Conservation (phyloP, 176 grass and related monocot genomes). For the Carex scoparia region DNA sequence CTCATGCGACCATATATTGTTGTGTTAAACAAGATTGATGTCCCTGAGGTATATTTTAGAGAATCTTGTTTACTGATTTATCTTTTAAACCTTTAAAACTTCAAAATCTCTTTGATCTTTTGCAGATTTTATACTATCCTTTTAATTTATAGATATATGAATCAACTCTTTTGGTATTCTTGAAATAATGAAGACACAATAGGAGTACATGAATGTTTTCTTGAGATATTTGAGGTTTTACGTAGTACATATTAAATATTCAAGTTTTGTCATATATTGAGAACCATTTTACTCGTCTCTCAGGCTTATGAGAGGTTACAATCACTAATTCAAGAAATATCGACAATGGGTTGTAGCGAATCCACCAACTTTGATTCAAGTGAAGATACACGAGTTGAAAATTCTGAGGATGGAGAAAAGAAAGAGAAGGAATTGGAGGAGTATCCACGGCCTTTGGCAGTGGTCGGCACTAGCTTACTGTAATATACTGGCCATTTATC, state of each 20-base stretch:
- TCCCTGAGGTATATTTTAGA: slow-evolving; percentile 54
- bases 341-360: slow-evolving; percentile 61
- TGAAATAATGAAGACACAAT: neutral
- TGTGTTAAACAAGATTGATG: slow-evolving; percentile 95
- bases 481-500: slow-evolving; percentile 31
- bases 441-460: slow-evolving; percentile 83
- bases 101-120: neutral
- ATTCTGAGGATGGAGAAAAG: slow-evolving; percentile 24
- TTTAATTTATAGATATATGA: neutral
- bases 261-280: neutral
- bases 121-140: neutral
- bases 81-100: neutral
- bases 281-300: neutral
- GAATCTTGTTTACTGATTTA: neutral
- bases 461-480: slow-evolving; percentile 68
- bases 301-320: slow-evolving; percentile 69
- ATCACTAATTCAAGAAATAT: slow-evolving; percentile 62
- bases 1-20: slow-evolving; percentile 81
- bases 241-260: neutral
- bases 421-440: slow-evolving; percentile 65
- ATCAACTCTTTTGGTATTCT: neutral
- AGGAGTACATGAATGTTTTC: neutral
- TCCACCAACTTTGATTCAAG: slow-evolving; percentile 22
- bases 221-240: neutral
- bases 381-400: slow-evolving; percentile 20